Evolutionary conservation across 106 monocot genomes (phyloP).

Genomic region (Dioscorea zingiberensis): DNA sequence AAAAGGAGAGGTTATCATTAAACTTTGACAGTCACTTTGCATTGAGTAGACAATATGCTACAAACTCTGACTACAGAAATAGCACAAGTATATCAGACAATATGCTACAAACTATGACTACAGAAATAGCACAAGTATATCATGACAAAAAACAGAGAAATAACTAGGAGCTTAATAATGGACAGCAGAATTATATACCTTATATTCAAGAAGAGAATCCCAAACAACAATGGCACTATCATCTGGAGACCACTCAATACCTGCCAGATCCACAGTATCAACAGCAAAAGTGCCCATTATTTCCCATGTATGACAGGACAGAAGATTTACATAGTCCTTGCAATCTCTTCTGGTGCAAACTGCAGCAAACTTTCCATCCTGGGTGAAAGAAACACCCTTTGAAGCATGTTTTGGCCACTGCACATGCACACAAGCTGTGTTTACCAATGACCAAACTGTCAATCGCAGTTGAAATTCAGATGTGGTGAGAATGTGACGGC

Average conservation of each 20-base stretch:
- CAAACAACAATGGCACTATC: slow-evolving; percentile 85
- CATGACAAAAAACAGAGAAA: too few species aligned
- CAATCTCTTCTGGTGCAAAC: slow-evolving; percentile 81
- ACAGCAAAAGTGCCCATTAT: slow-evolving; percentile 87
- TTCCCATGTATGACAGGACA: slow-evolving; percentile 93
- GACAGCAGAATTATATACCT: slow-evolving; percentile 33
- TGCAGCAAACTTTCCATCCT: slow-evolving; percentile 96
- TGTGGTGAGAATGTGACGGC: slow-evolving; percentile 90
- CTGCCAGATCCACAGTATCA: slow-evolving; percentile 82
- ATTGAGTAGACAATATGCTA: too few species aligned
- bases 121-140: too few species aligned
- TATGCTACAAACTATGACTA: too few species aligned
- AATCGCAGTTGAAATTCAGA: slow-evolving; percentile 97
- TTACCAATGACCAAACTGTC: slow-evolving; percentile 93
- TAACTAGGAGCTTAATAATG: neutral
- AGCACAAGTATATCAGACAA: too few species aligned
- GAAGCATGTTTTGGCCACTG: slow-evolving; percentile 89
- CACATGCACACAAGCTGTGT: slow-evolving; percentile 91
- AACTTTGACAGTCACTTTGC: too few species aligned
- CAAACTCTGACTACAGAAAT: too few species aligned
- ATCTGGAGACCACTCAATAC: slow-evolving; percentile 97
- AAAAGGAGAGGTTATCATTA: too few species aligned
- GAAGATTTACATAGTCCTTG: slow-evolving; percentile 89
- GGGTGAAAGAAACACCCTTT: slow-evolving; percentile 80
- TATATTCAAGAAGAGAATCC: slow-evolving; percentile 95